These are phyloP conservation scores for Mycena crocata DNA, from an alignment of 768 basidiomycete species.

Conservation along the genomic window DNA sequence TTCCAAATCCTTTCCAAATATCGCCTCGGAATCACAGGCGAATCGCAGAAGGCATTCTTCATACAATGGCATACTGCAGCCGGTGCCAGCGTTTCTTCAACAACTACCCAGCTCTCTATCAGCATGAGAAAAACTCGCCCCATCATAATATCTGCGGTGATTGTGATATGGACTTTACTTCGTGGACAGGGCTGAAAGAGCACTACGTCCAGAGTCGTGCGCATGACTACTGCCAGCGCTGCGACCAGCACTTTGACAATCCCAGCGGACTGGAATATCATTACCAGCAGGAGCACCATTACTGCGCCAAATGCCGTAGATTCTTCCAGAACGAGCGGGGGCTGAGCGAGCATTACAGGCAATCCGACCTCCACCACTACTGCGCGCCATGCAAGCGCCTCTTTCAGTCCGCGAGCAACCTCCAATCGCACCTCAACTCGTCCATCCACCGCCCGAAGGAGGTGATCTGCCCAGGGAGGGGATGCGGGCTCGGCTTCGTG, in stretches of 20 bases:
- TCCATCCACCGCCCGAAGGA: constrained; percentile 57
- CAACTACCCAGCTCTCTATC: constrained; percentile 39
- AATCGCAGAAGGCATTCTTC: too few species aligned
- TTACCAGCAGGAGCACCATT: constrained; percentile 51
- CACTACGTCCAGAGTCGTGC: constrained; percentile 63
- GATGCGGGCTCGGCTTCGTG: constrained; percentile 62
- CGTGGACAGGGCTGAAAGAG: constrained; percentile 51
- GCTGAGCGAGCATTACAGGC: constrained; percentile 61
- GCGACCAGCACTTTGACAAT: constrained; percentile 56
- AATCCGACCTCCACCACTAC: constrained; percentile 54
- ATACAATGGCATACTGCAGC: constrained; percentile 53
- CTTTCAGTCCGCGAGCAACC: constrained; percentile 56
- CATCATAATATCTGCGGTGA: constrained; percentile 58
- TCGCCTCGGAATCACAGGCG: too few species aligned
- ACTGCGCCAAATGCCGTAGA: constrained; percentile 55
- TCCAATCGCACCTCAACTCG: constrained; percentile 64
- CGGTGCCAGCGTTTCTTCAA: constrained; percentile 55
- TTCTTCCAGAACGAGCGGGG: constrained; percentile 54
- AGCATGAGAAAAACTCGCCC: constrained; percentile 50
- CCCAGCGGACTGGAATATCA: constrained; percentile 52
- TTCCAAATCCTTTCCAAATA: too few species aligned
- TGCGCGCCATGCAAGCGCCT: constrained; percentile 56
- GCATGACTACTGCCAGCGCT: constrained; percentile 66
- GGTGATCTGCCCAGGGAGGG: constrained; percentile 49
- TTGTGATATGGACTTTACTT: constrained; percentile 60